phyloP scores from a whole-genome alignment of 2,329 filamentous ascomycete genomes.

The Akanthomyces dipterigenus region DNA sequence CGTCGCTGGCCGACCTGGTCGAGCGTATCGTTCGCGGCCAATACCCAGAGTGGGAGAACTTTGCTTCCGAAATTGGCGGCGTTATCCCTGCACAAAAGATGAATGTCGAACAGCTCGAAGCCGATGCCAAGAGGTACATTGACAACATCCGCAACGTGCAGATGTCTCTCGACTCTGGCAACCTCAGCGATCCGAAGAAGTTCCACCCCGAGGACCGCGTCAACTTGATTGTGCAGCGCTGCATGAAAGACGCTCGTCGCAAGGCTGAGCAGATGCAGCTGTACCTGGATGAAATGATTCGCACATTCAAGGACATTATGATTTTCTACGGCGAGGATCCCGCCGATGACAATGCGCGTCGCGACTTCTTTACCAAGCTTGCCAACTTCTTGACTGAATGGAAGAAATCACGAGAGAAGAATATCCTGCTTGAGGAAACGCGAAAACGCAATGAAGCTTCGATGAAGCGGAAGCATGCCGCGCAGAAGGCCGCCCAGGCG shows the following conservation, averaged over 20 bases:
- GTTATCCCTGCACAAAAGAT: conserved; percentile 80
- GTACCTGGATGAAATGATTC: conserved; percentile 87
- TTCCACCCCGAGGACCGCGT: conserved; percentile 98
- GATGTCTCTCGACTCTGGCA: conserved; percentile 83
- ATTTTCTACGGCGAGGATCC: conserved; percentile 93
- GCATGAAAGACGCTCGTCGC: conserved; percentile 92
- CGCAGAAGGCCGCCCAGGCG: conserved; percentile 54
- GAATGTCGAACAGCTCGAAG: conserved; percentile 85
- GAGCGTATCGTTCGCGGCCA: conserved; percentile 95
- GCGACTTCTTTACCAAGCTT: conserved; percentile 93
- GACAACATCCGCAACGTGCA: conserved; percentile 93
- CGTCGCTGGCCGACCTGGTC: conserved; percentile 89
- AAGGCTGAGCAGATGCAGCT: conserved; percentile 95
- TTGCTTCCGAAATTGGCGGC: conserved; percentile 74
- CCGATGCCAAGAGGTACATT: conserved; percentile 86
- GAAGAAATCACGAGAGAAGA: conserved; percentile 96
- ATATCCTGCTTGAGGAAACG: conserved; percentile 72
- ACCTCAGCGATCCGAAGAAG: conserved; percentile 91
- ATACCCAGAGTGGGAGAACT: conserved; percentile 91
- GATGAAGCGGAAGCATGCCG: conserved; percentile 83
- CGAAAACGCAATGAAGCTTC: conserved; percentile 81
- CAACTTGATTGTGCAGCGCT: conserved; percentile 80
- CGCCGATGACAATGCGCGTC: conserved; percentile 80
- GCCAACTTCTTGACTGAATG: conserved; percentile 86
- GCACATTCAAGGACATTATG: conserved; percentile 92